A percentile compares a stretch with the other conserved stretches of the same genome.
Conservation (phyloP, 768 basidiomycete species). For the Suillus fuscotomentosus region DNA sequence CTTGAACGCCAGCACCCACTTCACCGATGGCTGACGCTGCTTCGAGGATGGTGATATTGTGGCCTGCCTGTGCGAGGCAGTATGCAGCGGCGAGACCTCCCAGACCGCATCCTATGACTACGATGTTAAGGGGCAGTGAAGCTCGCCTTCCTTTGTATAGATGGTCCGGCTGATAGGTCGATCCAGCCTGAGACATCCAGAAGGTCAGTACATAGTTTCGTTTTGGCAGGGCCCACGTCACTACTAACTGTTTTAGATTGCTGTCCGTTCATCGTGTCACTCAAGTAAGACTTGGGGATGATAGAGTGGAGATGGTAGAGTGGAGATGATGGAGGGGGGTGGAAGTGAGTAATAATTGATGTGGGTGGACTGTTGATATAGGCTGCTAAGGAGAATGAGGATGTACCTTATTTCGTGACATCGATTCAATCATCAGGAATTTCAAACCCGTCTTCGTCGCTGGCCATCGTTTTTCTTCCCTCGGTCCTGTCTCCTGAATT, state of each 20-base stretch:
- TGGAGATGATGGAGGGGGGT: neutral
- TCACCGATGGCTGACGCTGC: constrained; percentile 38
- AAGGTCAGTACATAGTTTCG: neutral
- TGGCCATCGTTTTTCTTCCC: neutral
- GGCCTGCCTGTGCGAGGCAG: constrained; percentile 45
- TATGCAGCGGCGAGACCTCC: constrained; percentile 49
- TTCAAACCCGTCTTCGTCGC: neutral
- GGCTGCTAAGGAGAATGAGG: neutral
- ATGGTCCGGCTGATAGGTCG: constrained; percentile 2
- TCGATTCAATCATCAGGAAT: neutral
- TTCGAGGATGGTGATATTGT: constrained; percentile 50
- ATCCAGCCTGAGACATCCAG: neutral
- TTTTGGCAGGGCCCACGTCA: too few species aligned
- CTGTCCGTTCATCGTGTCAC: neutral
- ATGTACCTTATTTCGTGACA: neutral
- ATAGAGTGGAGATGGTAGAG: neutral
- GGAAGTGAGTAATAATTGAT: neutral
- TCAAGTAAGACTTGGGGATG: neutral
- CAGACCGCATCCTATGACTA: constrained; percentile 53
- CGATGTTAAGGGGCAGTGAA: constrained; percentile 29
- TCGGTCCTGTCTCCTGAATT: neutral
- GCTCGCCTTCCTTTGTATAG: constrained; percentile 27
- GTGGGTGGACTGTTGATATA: neutral
- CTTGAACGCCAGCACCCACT: constrained; percentile 54
- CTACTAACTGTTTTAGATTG: neutral